Conservation (phyloP, 371 early-diverging fungal species). For the Mucor plumbeus region DNA sequence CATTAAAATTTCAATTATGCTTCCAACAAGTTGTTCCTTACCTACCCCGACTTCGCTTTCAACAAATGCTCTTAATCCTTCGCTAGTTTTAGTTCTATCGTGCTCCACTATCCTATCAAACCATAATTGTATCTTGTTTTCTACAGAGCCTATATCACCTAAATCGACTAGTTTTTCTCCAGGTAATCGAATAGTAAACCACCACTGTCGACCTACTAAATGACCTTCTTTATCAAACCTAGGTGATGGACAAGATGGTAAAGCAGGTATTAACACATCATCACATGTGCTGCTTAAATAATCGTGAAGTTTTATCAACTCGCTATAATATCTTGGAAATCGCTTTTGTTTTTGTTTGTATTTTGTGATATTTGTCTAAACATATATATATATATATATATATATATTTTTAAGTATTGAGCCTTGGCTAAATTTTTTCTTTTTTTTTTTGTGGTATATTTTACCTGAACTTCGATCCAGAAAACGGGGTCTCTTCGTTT, state of each 20-base stretch:
- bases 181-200: slow-evolving; percentile 31
- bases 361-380: slow-evolving; percentile 43
- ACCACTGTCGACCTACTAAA: slow-evolving; percentile 40
- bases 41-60: slow-evolving; percentile 56
- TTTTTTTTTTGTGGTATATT: too few species aligned
- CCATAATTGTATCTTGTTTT: slow-evolving; percentile 46
- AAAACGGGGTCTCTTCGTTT: slow-evolving; percentile 56
- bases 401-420: neutral
- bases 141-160: slow-evolving; percentile 12
- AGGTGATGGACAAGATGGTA: slow-evolving; percentile 45
- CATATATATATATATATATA: neutral
- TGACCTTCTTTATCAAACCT: slow-evolving; percentile 40
- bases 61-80: slow-evolving; percentile 52
- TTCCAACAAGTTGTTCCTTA: slow-evolving; percentile 11
- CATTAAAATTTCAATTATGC: too few species aligned
- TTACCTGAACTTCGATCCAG: slow-evolving; percentile 51
- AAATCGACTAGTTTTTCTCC: slow-evolving; percentile 2
- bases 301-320: slow-evolving; percentile 40
- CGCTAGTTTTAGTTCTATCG: slow-evolving; percentile 36
- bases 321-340: slow-evolving; percentile 51
- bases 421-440: too few species aligned
- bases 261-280: slow-evolving; percentile 43
- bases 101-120: slow-evolving; percentile 44
- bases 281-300: slow-evolving; percentile 39
- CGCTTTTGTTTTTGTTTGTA: slow-evolving; percentile 49